Conservation (phyloP, 2,329 filamentous ascomycete species). For the Penicillium sp. region DNA sequence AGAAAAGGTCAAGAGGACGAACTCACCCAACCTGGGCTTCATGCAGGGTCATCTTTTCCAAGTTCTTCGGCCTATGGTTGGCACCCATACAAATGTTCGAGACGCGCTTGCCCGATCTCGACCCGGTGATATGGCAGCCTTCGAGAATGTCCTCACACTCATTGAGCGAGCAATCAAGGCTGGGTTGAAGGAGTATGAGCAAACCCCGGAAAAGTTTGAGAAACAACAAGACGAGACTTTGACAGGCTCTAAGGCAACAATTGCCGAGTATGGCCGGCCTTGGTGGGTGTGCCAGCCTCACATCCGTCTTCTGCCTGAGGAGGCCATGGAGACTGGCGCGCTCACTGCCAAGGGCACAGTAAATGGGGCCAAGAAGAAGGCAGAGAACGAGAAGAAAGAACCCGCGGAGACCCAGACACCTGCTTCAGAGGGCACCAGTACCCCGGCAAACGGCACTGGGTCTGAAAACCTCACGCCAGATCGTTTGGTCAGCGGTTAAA, state of each 20-base stretch:
- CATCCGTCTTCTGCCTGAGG: constrained; percentile 81
- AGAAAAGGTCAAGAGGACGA: constrained; percentile 51
- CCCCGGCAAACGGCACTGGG: constrained; percentile 16
- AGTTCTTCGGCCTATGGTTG: constrained; percentile 80
- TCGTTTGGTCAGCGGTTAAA: constrained; percentile 35
- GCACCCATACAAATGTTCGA: constrained; percentile 78
- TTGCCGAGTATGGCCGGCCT: constrained; percentile 75
- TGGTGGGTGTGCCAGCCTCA: constrained; percentile 93
- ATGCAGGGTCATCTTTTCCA: constrained; percentile 96
- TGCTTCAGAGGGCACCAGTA: constrained; percentile 12
- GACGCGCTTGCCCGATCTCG: constrained; percentile 75
- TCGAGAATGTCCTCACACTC: constrained; percentile 74
- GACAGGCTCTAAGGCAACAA: constrained; percentile 60
- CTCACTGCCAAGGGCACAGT: constrained; percentile 73
- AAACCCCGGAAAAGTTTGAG: constrained; percentile 44
- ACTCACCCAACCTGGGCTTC: constrained; percentile 69
- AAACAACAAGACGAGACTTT: constrained; percentile 39
- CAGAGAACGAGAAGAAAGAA: constrained; percentile 17
- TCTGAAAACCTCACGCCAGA: constrained; percentile 31
- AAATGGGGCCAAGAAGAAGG: constrained; percentile 14
- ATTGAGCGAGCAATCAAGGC: constrained; percentile 76
- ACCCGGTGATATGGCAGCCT: constrained; percentile 73
- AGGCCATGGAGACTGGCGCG: constrained; percentile 81
- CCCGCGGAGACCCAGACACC: constrained; percentile 3
- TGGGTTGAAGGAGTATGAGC: constrained; percentile 70